Conservation (phyloP, 306 rosid species). For the Casuarina cunninghamiana region DNA sequence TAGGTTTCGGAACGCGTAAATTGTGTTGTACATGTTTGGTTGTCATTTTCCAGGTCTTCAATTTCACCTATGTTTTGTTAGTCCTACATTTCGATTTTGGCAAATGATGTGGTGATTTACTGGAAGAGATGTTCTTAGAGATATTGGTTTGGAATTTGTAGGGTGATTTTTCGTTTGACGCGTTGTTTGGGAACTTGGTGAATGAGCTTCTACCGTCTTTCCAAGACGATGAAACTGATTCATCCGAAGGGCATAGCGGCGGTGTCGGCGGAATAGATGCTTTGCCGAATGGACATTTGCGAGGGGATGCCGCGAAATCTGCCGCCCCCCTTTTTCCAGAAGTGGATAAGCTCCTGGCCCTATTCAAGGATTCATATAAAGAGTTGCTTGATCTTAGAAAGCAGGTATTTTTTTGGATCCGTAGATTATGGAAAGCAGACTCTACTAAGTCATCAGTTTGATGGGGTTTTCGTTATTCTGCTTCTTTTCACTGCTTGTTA, state of each 20-base stretch:
- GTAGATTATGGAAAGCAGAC: background rate
- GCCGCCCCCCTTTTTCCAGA: slow-evolving; percentile 76
- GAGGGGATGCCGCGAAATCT: slow-evolving; percentile 56
- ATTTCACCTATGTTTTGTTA: background rate
- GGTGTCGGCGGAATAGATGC: slow-evolving; percentile 40
- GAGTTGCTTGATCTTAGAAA: slow-evolving; percentile 90
- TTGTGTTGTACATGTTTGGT: background rate
- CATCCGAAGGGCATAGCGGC: slow-evolving; percentile 49
- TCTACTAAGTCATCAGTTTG: background rate
- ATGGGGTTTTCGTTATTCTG: slow-evolving; percentile 6
- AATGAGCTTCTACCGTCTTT: slow-evolving; percentile 86
- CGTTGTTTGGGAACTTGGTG: slow-evolving; percentile 88
- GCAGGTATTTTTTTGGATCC: slow-evolving; percentile 53
- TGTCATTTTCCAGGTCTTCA: background rate
- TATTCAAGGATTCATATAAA: slow-evolving; percentile 89
- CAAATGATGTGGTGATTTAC: background rate
- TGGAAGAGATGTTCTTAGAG: background rate
- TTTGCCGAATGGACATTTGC: slow-evolving; percentile 62
- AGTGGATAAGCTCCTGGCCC: slow-evolving; percentile 76
- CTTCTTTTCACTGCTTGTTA: background rate
- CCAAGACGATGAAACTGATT: slow-evolving; percentile 71
- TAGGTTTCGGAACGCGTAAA: slow-evolving; percentile 23
- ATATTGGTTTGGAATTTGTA: slow-evolving; percentile 20
- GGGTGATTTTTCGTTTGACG: slow-evolving; percentile 98
- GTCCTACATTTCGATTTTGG: background rate